Conservation (phyloP, 192 early-diverging fungal genomes). For the Coemansia sp. region DNA sequence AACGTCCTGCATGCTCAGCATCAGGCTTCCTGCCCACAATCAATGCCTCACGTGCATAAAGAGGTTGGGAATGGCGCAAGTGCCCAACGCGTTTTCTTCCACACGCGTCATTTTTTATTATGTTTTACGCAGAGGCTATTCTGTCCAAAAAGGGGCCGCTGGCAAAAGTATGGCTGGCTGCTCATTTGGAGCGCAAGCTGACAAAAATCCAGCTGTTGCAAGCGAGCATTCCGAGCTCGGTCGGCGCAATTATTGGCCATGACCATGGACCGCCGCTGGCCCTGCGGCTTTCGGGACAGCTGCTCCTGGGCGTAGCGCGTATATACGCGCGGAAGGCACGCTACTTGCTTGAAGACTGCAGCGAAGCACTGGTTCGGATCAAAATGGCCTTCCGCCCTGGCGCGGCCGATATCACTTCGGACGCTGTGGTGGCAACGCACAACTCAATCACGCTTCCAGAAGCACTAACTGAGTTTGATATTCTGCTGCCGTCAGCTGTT, state of each 20-base stretch:
- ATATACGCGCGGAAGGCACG: conserved; percentile 96
- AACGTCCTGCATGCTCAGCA: background rate
- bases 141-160: conserved; percentile 84
- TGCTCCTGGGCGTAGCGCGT: conserved; percentile 89
- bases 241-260: conserved; percentile 77
- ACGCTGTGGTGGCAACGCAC: conserved; percentile 64
- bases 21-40: background rate
- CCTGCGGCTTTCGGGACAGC: conserved; percentile 91
- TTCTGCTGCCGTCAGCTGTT: conserved; percentile 73
- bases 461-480: conserved; percentile 86
- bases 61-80: background rate
- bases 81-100: background rate
- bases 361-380: conserved; percentile 91
- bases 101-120: conserved; percentile 14
- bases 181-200: conserved; percentile 96
- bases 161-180: conserved; percentile 96
- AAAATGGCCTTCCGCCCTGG: conserved; percentile 79
- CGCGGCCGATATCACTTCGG: conserved; percentile 80
- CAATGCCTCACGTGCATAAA: too few relatives aligned
- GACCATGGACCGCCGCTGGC: conserved; percentile 84
- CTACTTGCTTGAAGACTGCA: conserved; percentile 96
- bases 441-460: conserved; percentile 88
- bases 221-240: conserved; percentile 84
- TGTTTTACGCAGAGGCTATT: conserved; percentile 80
- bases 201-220: conserved; percentile 92